phyloP scores from a whole-genome alignment of 192 early-diverging fungal genomes.

The Coemansia sp. region DNA sequence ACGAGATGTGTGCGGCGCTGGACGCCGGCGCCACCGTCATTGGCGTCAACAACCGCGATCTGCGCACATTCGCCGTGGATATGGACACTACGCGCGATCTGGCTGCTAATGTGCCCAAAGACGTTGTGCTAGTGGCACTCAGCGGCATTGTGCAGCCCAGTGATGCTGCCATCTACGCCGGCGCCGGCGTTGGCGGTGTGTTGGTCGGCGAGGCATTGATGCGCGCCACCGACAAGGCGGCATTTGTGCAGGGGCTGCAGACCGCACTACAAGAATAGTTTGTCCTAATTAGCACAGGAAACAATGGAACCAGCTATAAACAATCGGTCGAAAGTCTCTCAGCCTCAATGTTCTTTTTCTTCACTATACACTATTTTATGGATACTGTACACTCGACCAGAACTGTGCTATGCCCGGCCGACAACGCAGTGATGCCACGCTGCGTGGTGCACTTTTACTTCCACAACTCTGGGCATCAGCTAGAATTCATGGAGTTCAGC shows the following conservation, averaged over 20 bases:
- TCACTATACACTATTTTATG: no score
- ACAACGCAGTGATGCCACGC: constrained; percentile 1
- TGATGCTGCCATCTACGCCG: constrained; percentile 81
- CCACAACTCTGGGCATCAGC: background rate
- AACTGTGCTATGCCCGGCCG: constrained; percentile 9
- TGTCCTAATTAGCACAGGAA: background rate
- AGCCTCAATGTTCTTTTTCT: no score
- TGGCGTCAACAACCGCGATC: constrained; percentile 97
- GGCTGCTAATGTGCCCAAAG: constrained; percentile 67
- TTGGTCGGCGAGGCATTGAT: constrained; percentile 97
- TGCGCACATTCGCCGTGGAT: constrained; percentile 96
- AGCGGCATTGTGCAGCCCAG: constrained; percentile 83
- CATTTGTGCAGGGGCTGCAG: constrained; percentile 72
- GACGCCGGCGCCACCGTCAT: constrained; percentile 81
- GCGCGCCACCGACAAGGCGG: constrained; percentile 70
- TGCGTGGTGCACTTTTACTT: constrained; percentile 13
- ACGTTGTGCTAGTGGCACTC: constrained; percentile 77
- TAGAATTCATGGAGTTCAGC: constrained; percentile 28
- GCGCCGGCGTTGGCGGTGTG: constrained; percentile 75
- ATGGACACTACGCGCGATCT: constrained; percentile 79
- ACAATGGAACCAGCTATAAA: no score
- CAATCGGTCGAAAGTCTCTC: no score
- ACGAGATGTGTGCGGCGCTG: constrained; percentile 87
- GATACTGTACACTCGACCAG: background rate
- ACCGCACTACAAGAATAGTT: background rate